Evolutionary conservation across 1,284 basidiomycete genomes (phyloP), one percentile per base, ranked within the genome.

Genomic region (Marasmius oreades): DNA sequence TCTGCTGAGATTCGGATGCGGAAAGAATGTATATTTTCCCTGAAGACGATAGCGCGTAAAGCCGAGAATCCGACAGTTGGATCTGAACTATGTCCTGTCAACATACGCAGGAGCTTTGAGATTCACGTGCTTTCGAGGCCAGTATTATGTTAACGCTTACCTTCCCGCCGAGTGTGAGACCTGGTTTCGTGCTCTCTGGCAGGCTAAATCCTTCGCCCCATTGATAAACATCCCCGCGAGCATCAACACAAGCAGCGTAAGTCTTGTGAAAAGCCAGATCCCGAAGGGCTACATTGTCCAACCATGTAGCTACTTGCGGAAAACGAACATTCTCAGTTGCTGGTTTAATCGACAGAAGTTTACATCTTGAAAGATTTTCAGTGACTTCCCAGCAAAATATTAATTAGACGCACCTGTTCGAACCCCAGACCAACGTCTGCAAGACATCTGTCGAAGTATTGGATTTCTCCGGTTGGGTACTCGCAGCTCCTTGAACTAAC

Each of bases 181-280:
- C 71, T 45, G 85, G 79, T 57, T 72, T 64, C 39, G 59, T 57
- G 10, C 68, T 22, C 18, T 68, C 65, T 11, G 69, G n/a, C n/a
- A n/a, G 68, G 24, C 74, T 80, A 66, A 83, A 90, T 1, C 81
- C 84, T 46, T 78, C 76, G 0, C 92, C 92, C 93, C 93, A 95
- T 66, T 94, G 91, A 70, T 93, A 92, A 1, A 93, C 83, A 64
- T 98, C 91, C 23, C 95, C 95, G 43, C 81, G 78, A 2, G 85
- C 87, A 68, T 95, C 92, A n/a, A 94, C 83, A 59, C 88, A 92
- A 3, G 89, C 92, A 1, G 85, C 92, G 62, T 93, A 89, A 45
- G 75, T 78, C 62, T 86, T 81, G 44, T 91, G 86, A 18, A 95
- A 71, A 5, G 80, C 84, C 28, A 95, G 68, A 69, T 95, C 92